Evolutionary conservation across 2,329 filamentous ascomycete genomes (phyloP).

Genomic region (Tolypocladium tropicale): DNA sequence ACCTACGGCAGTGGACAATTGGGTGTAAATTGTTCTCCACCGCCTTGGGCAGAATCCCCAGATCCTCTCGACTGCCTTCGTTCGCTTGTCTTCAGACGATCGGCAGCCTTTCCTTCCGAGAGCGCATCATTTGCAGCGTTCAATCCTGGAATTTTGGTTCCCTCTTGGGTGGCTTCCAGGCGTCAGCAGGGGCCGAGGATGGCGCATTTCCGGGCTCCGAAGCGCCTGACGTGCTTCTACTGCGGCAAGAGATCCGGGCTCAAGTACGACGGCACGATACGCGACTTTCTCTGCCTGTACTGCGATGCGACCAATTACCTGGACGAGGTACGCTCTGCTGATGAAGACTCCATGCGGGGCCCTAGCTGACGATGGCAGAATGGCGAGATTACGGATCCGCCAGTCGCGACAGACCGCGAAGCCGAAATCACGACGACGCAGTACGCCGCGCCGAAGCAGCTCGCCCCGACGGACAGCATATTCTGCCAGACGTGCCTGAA

Average conservation of each 20-base stretch:
- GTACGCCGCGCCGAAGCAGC: constrained; percentile 34
- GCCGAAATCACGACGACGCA: constrained; percentile 30
- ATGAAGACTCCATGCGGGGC: fast-evolving
- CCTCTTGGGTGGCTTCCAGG: background rate
- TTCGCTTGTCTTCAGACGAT: background rate
- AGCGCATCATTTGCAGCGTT: background rate
- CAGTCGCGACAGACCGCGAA: constrained; percentile 41
- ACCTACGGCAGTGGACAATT: background rate
- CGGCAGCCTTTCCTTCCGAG: background rate
- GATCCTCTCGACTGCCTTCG: background rate
- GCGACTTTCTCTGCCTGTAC: constrained; percentile 60
- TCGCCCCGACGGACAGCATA: constrained; percentile 22
- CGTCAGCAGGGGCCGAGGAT: constrained; percentile 16
- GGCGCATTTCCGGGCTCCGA: constrained; percentile 29
- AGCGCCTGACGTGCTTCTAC: constrained; percentile 66
- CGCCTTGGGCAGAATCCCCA: constrained; percentile 8
- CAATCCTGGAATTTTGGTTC: background rate
- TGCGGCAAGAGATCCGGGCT: constrained; percentile 61
- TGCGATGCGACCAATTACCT: constrained; percentile 87
- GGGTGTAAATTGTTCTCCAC: background rate
- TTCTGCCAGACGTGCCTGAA: constrained; percentile 74
- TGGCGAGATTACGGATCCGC: constrained; percentile 84
- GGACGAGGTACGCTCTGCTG: constrained; percentile 53
- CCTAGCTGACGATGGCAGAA: constrained; percentile 38
- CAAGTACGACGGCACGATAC: constrained; percentile 44